phyloP scores from a whole-genome alignment of 176 grass and related monocot genomes.

The Carex parvula region DNA sequence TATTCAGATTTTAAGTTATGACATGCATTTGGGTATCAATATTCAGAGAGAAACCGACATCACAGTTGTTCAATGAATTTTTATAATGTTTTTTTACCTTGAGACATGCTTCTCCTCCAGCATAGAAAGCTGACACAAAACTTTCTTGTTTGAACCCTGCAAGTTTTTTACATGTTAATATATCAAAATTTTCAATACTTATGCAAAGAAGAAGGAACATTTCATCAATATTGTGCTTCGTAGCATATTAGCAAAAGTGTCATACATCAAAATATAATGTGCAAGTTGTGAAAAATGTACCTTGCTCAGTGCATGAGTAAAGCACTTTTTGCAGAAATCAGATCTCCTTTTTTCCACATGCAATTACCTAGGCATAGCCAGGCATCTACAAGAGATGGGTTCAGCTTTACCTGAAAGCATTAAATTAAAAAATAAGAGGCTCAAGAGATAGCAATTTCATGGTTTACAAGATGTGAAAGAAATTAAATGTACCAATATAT shows the following conservation, averaged over 20 bases:
- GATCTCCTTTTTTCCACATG: conserved; percentile 99
- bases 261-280: not conserved
- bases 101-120: conserved; percentile 95
- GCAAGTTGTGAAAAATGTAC: conserved; percentile 45
- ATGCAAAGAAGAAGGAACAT: conserved; percentile 10
- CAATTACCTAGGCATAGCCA: conserved; percentile 93
- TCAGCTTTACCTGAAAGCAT: conserved; percentile 88
- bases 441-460: no score
- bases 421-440: not conserved
- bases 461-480: no score
- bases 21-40: not conserved
- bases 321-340: conserved; percentile 84
- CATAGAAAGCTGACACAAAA: conserved; percentile 91
- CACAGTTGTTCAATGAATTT: conserved; percentile 1
- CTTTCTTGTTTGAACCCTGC: conserved; percentile 89
- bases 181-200: conserved; percentile 18
- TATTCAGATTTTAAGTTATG: not conserved
- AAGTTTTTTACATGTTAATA: conserved; percentile 26
- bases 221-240: not conserved
- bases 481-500: no score
- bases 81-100: conserved; percentile 46
- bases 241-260: not conserved
- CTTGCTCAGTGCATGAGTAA: conserved; percentile 67
- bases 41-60: not conserved
- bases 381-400: conserved; percentile 89